Evolutionary conservation across 257 asterid species (phyloP).

Genomic region (Jacaranda mimosifolia): DNA sequence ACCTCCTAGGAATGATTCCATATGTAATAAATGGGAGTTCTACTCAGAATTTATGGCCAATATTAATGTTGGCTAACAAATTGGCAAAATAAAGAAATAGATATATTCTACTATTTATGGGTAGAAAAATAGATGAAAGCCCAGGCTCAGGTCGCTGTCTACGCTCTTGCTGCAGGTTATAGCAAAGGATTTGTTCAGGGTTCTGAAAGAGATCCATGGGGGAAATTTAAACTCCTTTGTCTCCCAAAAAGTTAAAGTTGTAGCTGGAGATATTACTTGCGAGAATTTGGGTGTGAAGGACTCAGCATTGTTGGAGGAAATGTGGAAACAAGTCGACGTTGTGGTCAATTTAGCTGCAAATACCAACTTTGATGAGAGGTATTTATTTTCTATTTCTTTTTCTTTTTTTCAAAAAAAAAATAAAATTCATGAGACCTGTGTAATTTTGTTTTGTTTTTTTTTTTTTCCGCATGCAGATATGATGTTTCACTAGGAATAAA

Average conservation of each 20-base stretch:
- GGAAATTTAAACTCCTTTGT: slow-evolving; percentile 46
- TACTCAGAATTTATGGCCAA: no score
- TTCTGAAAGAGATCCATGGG: slow-evolving; percentile 69
- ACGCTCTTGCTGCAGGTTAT: slow-evolving; percentile 46
- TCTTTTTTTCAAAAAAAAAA: background rate
- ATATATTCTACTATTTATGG: background rate
- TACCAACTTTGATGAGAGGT: slow-evolving; percentile 95
- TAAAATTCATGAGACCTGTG: no score
- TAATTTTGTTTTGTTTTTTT: no score
- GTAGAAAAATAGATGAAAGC: background rate
- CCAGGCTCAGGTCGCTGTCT: no score
- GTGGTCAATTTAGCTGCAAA: slow-evolving; percentile 92
- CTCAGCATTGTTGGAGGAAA: slow-evolving; percentile 56
- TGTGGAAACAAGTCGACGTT: slow-evolving; percentile 76
- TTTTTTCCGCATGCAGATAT: slow-evolving; percentile 51
- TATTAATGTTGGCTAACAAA: no score
- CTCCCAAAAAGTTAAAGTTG: slow-evolving; percentile 57
- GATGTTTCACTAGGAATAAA: slow-evolving; percentile 57
- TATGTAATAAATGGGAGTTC: no score
- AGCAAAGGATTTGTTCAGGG: slow-evolving; percentile 74
- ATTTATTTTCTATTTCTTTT: background rate
- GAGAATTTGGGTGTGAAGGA: slow-evolving; percentile 83
- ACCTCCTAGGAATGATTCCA: no score
- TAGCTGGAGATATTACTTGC: slow-evolving; percentile 79
- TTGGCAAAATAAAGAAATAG: no score